A percentile compares a stretch with the other conserved stretches of the same genome.
phyloP scores from a whole-genome alignment of 495 filamentous ascomycete genomes.

The Barbatosphaeria neglecta region DNA sequence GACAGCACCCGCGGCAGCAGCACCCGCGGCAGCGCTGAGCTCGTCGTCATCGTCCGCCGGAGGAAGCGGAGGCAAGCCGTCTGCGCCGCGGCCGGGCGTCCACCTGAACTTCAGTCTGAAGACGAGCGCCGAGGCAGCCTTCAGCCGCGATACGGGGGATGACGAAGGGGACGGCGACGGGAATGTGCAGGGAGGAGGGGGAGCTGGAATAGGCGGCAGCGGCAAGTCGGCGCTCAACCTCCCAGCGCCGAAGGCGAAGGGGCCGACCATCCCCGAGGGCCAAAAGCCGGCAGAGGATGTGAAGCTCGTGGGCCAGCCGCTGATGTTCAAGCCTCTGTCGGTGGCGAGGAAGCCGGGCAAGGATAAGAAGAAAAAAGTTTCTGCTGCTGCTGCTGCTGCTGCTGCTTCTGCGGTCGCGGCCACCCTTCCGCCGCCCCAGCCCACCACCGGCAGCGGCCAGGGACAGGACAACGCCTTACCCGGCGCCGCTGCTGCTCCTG shows the following conservation, averaged over 20 bases:
- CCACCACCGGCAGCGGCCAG: no score
- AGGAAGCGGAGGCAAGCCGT: slow-evolving; percentile 15
- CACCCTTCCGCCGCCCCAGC: no score
- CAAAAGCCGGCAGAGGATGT: slow-evolving; percentile 45
- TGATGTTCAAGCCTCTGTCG: slow-evolving; percentile 82
- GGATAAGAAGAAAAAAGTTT: slow-evolving; percentile 9
- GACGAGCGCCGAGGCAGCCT: slow-evolving; percentile 68
- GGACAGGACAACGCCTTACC: slow-evolving; percentile 4
- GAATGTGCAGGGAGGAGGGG: no score
- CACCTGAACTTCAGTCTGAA: slow-evolving; percentile 50
- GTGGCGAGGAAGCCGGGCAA: slow-evolving; percentile 46
- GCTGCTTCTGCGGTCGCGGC: no score
- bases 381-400: not conserved
- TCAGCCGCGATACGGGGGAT: slow-evolving; percentile 45
- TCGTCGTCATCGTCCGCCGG: not conserved
- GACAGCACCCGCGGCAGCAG: no score
- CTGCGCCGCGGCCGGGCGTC: slow-evolving; percentile 37
- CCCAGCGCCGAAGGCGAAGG: slow-evolving; percentile 13
- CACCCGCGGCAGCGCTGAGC: slow-evolving; percentile 7
- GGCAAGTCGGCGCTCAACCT: slow-evolving; percentile 10
- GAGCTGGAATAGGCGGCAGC: slow-evolving; percentile 5
- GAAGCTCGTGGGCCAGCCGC: slow-evolving; percentile 61
- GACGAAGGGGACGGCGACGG: slow-evolving; percentile 11
- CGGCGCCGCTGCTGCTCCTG: not conserved
- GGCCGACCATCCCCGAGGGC: slow-evolving; percentile 30